phyloP scores from a whole-genome alignment of 768 basidiomycete genomes.

The Calocybe cyanea region DNA sequence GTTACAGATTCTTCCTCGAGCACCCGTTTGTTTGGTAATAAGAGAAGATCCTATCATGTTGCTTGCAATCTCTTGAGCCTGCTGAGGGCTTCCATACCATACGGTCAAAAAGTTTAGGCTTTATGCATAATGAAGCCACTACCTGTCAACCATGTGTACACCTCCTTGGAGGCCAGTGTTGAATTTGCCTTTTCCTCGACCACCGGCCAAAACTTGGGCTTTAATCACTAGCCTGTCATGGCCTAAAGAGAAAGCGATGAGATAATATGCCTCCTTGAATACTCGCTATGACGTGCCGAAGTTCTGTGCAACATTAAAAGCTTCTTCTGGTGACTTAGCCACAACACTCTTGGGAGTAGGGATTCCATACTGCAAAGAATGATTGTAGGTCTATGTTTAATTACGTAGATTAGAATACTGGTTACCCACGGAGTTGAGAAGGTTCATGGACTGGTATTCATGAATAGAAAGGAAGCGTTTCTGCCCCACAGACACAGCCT shows the following conservation, averaged over 20 bases:
- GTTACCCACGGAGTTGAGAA: slow-evolving; percentile 81
- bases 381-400: slow-evolving; percentile 1
- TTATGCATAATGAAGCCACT: slow-evolving; percentile 12
- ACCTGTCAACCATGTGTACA: slow-evolving; percentile 93
- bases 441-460: slow-evolving; percentile 94
- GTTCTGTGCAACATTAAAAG: slow-evolving; percentile 81
- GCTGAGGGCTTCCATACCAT: slow-evolving; percentile 56
- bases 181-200: slow-evolving; percentile 96
- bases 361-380: slow-evolving; percentile 84
- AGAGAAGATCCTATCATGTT: slow-evolving; percentile 95
- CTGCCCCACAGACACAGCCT: slow-evolving; percentile 77
- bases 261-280: slow-evolving; percentile 8
- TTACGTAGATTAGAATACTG: neutral
- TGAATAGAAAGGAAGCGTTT: slow-evolving; percentile 94
- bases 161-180: slow-evolving; percentile 96
- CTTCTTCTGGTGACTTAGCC: slow-evolving; percentile 87
- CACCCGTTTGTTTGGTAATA: slow-evolving; percentile 98
- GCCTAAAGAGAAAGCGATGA: slow-evolving; percentile 40
- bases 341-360: slow-evolving; percentile 89
- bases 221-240: slow-evolving; percentile 87
- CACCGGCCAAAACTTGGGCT: slow-evolving; percentile 98
- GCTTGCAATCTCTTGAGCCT: slow-evolving; percentile 81
- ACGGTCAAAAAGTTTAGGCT: slow-evolving; percentile 1
- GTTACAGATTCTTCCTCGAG: slow-evolving; percentile 88
- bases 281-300: slow-evolving; percentile 56